A percentile compares a stretch with the other conserved stretches of the same genome.
These are phyloP conservation scores for Xylariaceae sp. DNA, from an alignment of 2,329 filamentous ascomycete genomes.

Conservation along the genomic window DNA sequence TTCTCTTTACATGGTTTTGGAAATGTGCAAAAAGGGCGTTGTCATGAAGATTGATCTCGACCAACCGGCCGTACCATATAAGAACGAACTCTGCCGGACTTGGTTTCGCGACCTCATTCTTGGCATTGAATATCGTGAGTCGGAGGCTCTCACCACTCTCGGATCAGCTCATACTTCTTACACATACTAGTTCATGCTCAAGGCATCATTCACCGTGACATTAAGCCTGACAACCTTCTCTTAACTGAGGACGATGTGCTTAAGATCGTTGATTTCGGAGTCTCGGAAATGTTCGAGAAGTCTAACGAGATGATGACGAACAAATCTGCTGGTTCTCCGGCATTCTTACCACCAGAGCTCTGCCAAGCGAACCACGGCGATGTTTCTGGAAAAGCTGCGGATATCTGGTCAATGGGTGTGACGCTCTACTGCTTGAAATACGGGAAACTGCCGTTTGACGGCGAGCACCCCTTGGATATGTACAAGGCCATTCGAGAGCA, in stretches of 20 bases:
- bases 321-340: conserved; percentile 90
- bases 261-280: conserved; percentile 97
- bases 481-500: conserved; percentile 83
- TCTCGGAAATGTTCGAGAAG: conserved; percentile 97
- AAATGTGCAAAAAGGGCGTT: conserved; percentile 98
- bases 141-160: not conserved
- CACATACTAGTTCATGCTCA: conserved; percentile 71
- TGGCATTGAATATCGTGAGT: conserved; percentile 84
- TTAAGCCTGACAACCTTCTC: conserved; percentile 95
- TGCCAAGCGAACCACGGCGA: conserved; percentile 82
- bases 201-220: conserved; percentile 91
- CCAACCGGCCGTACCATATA: conserved; percentile 75
- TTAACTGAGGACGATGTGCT: conserved; percentile 87
- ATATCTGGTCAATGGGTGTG: conserved; percentile 98
- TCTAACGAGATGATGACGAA: conserved; percentile 76
- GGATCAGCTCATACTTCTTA: conserved; percentile 2
- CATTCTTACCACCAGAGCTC: conserved; percentile 88
- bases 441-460: conserved; percentile 80
- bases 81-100: conserved; percentile 72
- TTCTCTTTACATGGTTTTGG: conserved; percentile 95
- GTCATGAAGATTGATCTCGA: conserved; percentile 94
- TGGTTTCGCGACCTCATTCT: conserved; percentile 95
- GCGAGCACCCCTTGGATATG: conserved; percentile 72
- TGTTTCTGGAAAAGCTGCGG: conserved; percentile 81
- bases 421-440: conserved; percentile 91